Conservation (phyloP, 352 stramenopile genomes). For the Blastocystis sp. region DNA sequence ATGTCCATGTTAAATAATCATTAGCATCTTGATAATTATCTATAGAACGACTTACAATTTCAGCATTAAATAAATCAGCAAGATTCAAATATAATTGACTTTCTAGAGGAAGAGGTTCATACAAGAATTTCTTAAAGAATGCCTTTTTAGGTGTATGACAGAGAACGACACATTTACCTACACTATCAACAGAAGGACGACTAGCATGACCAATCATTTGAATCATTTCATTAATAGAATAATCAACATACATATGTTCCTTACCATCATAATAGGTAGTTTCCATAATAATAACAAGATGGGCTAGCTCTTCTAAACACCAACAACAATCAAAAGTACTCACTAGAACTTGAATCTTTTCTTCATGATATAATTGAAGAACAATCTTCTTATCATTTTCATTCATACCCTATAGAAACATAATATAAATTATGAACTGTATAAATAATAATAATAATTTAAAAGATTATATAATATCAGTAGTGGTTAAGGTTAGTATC, state of each 20-base stretch:
- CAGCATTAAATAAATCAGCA: conserved; percentile 91
- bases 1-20: conserved; percentile 98
- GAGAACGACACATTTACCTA: conserved; percentile 75
- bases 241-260: conserved; percentile 82
- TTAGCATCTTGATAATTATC: conserved; percentile 93
- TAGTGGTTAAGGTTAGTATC: too few species aligned
- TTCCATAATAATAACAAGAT: conserved; percentile 83
- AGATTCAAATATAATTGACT: conserved; percentile 89
- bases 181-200: conserved; percentile 42
- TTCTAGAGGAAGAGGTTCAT: conserved; percentile 94
- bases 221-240: conserved; percentile 80
- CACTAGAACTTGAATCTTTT: conserved; percentile 71
- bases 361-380: conserved; percentile 59
- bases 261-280: conserved; percentile 86
- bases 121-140: conserved; percentile 91
- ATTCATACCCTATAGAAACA: conserved; percentile 72
- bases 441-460: too few species aligned
- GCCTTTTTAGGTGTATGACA: conserved; percentile 90
- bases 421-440: too few species aligned
- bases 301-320: conserved; percentile 58
- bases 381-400: conserved; percentile 67
- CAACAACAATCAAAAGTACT: conserved; percentile 75
- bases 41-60: conserved; percentile 92
- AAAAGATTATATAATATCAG: too few species aligned
- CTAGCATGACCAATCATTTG: conserved; percentile 77